Conservation (phyloP, 495 filamentous ascomycete genomes). For the Aspergillus hancockii region DNA sequence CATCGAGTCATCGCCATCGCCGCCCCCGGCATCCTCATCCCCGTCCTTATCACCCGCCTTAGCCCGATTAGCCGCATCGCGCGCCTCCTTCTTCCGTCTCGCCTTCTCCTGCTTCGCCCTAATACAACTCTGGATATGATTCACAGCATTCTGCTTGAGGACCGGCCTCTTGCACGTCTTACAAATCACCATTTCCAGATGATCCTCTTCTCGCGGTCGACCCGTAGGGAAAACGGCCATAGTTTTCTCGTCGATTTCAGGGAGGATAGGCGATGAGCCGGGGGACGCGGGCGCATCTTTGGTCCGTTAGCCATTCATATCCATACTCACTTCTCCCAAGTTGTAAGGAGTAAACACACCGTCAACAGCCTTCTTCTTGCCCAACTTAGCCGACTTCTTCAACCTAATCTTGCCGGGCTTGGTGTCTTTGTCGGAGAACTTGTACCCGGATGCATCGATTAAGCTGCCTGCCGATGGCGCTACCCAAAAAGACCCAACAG, state of each 20-base stretch:
- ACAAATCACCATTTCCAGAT: conserved; percentile 68
- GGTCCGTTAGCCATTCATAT: neutral
- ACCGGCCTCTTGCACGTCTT: conserved; percentile 80
- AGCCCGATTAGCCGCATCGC: conserved; percentile 63
- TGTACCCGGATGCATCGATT: conserved; percentile 50
- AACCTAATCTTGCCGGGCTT: conserved; percentile 65
- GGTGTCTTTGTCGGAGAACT: conserved; percentile 62
- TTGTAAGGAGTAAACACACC: conserved; percentile 42
- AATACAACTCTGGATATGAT: conserved; percentile 70
- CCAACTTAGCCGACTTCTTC: conserved; percentile 64
- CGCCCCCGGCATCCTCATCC: conserved; percentile 32
- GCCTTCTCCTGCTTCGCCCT: conserved; percentile 78
- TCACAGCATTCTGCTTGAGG: conserved; percentile 57
- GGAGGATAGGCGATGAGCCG: conserved; percentile 61
- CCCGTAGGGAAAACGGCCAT: conserved; percentile 72
- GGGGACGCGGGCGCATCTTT: conserved; percentile 34
- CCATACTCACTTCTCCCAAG: too few relatives aligned
- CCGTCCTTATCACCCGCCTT: conserved; percentile 61
- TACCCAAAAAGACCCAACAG: conserved; percentile 2
- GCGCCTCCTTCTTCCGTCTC: conserved; percentile 75
- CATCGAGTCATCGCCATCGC: conserved; percentile 39
- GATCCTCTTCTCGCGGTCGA: conserved; percentile 66
- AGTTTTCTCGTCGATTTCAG: conserved; percentile 68
- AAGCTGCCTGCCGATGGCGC: conserved; percentile 39
- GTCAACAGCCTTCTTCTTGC: conserved; percentile 45